Conservation (phyloP, 176 grass and related monocot genomes). For the Dendrocalamus sinicus region DNA sequence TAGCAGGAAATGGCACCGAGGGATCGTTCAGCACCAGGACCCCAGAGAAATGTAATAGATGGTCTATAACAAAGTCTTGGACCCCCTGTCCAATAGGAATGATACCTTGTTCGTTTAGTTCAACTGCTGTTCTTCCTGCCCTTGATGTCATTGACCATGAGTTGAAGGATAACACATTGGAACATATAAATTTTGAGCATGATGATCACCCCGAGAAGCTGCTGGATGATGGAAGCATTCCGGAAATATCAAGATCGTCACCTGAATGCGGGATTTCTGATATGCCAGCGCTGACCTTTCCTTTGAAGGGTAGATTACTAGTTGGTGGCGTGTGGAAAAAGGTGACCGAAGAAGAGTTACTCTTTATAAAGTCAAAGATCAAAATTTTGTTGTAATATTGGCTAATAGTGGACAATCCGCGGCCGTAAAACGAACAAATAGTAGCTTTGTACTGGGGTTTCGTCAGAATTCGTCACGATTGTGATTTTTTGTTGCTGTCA, state of each 20-base stretch:
- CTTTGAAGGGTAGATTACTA: conserved; percentile 57
- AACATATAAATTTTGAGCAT: conserved; percentile 33
- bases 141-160: conserved; percentile 44
- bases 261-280: conserved; percentile 33
- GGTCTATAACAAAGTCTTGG: conserved; percentile 74
- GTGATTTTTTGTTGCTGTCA: not conserved
- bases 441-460: not conserved
- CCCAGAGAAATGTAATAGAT: conserved; percentile 46
- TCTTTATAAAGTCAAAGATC: conserved; percentile 42
- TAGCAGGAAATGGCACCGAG: conserved; percentile 2
- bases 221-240: conserved; percentile 28
- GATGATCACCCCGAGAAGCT: conserved; percentile 30
- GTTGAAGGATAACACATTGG: not conserved
- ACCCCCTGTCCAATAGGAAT: conserved; percentile 78
- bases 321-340: conserved; percentile 67
- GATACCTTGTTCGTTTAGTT: conserved; percentile 89
- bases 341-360: conserved; percentile 59
- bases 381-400: conserved; percentile 43
- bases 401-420: not conserved
- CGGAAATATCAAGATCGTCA: conserved; percentile 45
- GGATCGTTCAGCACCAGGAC: conserved; percentile 28
- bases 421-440: not conserved
- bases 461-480: not conserved
- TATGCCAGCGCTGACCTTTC: conserved; percentile 31
- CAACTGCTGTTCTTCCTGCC: conserved; percentile 67